Conservation (phyloP, 2,329 filamentous ascomycete genomes). For the Thermoascus crustaceus region DNA sequence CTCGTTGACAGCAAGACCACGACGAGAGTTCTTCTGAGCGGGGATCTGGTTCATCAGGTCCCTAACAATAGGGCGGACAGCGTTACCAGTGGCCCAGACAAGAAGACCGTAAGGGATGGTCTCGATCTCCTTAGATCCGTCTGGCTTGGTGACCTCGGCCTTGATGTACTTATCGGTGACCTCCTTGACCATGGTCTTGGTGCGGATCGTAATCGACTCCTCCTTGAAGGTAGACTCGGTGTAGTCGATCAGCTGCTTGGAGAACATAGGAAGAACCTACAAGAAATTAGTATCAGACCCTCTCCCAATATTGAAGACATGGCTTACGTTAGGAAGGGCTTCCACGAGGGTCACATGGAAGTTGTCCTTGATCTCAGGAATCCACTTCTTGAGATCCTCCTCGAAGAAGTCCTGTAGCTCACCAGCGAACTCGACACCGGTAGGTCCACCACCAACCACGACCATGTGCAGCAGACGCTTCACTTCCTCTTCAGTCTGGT, state of each 20-base stretch:
- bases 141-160: constrained; percentile 71
- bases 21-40: constrained; percentile 88
- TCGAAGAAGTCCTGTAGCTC: constrained; percentile 99
- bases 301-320: neutral
- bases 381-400: constrained; percentile 94
- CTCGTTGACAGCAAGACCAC: constrained; percentile 93
- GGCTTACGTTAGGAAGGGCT: constrained; percentile 72
- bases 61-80: constrained; percentile 77
- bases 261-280: constrained; percentile 83
- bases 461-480: constrained; percentile 98
- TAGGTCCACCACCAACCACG: constrained; percentile 85
- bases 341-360: constrained; percentile 98
- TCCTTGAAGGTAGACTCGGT: constrained; percentile 99
- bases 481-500: constrained; percentile 77
- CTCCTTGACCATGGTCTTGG: constrained; percentile 98
- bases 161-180: constrained; percentile 90
- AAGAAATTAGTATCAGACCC: constrained; percentile 7
- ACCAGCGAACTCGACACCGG: constrained; percentile 95
- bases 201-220: constrained; percentile 94
- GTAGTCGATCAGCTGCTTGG: constrained; percentile 98
- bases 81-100: constrained; percentile 97
- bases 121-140: constrained; percentile 75
- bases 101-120: constrained; percentile 88
- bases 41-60: constrained; percentile 89
- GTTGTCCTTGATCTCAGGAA: constrained; percentile 87